A percentile compares a stretch with the other conserved stretches of the same genome.
These are phyloP conservation scores for Thalia dealbata DNA, from an alignment of 176 grass and related monocot species.

Conservation along the genomic window DNA sequence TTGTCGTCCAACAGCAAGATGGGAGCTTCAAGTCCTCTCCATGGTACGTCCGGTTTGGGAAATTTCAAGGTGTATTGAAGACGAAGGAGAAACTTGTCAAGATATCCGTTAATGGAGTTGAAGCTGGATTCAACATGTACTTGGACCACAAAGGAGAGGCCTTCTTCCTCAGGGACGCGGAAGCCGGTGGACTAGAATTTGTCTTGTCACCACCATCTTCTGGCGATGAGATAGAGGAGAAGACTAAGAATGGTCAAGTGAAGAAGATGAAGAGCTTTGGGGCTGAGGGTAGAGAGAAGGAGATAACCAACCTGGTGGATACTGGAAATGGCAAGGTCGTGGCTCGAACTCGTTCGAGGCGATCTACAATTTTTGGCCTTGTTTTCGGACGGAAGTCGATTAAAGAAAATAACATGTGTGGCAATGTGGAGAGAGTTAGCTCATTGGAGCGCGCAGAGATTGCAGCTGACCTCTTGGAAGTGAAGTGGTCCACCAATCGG, in stretches of 20 bases:
- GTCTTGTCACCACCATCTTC: constrained; percentile 43
- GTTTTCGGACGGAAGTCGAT: constrained; percentile 61
- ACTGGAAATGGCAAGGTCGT: constrained; percentile 35
- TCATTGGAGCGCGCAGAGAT: constrained; percentile 79
- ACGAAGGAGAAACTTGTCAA: constrained; percentile 68
- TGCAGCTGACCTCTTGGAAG: constrained; percentile 74
- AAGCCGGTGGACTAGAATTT: constrained; percentile 37
- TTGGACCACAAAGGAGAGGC: constrained; percentile 77
- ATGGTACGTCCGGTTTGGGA: constrained; percentile 90
- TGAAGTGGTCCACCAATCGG: constrained; percentile 75
- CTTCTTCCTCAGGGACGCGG: constrained; percentile 47
- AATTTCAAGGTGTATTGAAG: constrained; percentile 94
- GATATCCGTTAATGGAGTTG: constrained; percentile 61
- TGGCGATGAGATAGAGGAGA: constrained; percentile 39
- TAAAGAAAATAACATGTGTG: constrained; percentile 23
- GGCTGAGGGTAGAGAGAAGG: constrained; percentile 29
- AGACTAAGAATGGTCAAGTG: constrained; percentile 21
- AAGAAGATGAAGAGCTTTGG: constrained; percentile 37
- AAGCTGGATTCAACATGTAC: constrained; percentile 82
- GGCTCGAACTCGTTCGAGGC: constrained; percentile 27
- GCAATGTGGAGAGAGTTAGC: constrained; percentile 45
- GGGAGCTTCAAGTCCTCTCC: constrained; percentile 89
- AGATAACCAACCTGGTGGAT: constrained; percentile 6
- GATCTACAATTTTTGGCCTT: constrained; percentile 42
- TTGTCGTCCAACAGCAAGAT: constrained; percentile 88